Base-by-base conservation (phyloP, 2,329 filamentous ascomycete species). In the Apiospora hydei region DNA sequence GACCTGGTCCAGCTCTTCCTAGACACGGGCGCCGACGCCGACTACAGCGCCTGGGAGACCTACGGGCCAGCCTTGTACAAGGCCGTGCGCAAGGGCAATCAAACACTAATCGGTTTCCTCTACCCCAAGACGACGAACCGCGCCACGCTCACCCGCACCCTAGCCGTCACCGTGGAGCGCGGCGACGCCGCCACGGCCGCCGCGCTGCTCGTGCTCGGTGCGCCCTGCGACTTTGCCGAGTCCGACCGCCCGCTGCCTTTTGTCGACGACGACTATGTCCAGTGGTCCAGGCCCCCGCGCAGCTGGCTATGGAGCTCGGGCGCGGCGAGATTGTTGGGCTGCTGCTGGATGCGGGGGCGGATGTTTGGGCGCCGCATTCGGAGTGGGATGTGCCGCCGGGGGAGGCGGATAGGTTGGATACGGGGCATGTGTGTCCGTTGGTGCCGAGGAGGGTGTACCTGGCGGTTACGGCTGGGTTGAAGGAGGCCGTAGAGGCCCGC, bases 301-400 rank as follows among this genome's bases (percentile, higher is more conserved):
- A 71, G 69, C 47, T 71, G 69, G 69, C 57, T 16, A 71, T 67
- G 57, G 69, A 71, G 57, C 57, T 71, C 24, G 69, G 53, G n/a
- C 69, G 67, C 69, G 53, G 34, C 57, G 69, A 43, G 21, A 71
- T 71, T 14, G 57, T 67, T 6, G 38, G 43, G 3, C 43, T 71
- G 57, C 69, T 71, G 2, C 18, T 71, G 24, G 38, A 24, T n/a
- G 61, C 51, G 38, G 69, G 69, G 47, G 69, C 69, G 18, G 57
- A 71, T 46, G 30, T 67, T 18, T 18, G 38, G 26, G 30, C 16
- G 30, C 24, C 30, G 57, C 57, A 41, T 21, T n/a, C 38, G 24
- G 41, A 38, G 13, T 43, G 18, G 66, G 21, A 21, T 3, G 34
- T 16, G 66, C 66, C 66, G 21, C 46, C 46, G 16, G 16, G 11